Base-by-base conservation (phyloP, 179 eudicot species). In the Heliamphora pulchella region DNA sequence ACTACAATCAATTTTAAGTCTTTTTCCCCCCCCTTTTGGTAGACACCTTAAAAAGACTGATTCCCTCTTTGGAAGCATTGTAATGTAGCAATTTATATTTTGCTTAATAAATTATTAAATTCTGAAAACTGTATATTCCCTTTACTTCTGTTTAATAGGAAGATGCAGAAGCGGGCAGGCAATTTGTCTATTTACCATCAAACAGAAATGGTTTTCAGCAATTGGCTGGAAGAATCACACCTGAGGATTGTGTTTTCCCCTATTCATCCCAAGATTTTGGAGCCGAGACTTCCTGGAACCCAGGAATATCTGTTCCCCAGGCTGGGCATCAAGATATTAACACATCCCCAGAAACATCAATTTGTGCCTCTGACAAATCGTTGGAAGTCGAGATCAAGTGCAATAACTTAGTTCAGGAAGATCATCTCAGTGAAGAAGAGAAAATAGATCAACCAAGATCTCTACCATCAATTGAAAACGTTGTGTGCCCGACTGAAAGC, bases 341-440 rank as follows among this genome's bases (percentile, higher is more conserved):
- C 5, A 81, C 86, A 54, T 81, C 86, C n/a, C 89, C 79, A 41
- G 81, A 79, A 46, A 74, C 66, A 75, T 86, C 90, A 75, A 61
- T 71, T 10, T 75, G 78, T 74, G 84, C 83, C 31, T 85, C 88
- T 41, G 91, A 85, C 41, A 89, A 88, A 65, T 67, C 89, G 13
- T 79, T 83, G 44, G 87, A 84, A 63, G 79, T 83, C 53, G 78
- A 66, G 61, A 79, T 81, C 71, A 80, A 75, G 31, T 85, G 84
- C 11, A 59, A 48, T 61, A 22, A 57, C 20, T 50, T 13, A 43
- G 66, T 11, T 67, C 64, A 53, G 13, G 78, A 71, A 54, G n/a
- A n/a, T n/a, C 67, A 79, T 43, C 50, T 71, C 77, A 53, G 65
- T 70, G 71, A 73, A 20, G 63, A 81, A 64, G 81, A 79, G 58